phyloP scores from a whole-genome alignment of 2,329 filamentous ascomycete species.

The Sporothrix luriei region DNA sequence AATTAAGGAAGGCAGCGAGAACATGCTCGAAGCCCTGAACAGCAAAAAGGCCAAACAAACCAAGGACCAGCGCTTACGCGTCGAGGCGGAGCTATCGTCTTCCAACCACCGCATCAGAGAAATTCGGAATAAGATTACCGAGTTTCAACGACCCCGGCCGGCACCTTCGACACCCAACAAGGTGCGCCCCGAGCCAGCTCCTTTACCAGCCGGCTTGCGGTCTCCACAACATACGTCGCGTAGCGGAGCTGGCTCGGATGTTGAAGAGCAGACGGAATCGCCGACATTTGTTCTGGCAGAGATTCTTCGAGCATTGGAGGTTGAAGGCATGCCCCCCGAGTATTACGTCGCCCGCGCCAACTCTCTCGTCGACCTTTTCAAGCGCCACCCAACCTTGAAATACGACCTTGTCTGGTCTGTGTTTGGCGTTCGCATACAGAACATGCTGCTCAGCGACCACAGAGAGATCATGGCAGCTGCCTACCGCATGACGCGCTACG shows the following conservation, averaged over 20 bases:
- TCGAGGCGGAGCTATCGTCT: conserved; percentile 86
- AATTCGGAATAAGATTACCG: conserved; percentile 62
- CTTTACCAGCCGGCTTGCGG: conserved; percentile 51
- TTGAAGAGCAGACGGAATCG: conserved; percentile 74
- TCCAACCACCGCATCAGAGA: conserved; percentile 75
- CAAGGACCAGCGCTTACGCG: conserved; percentile 76
- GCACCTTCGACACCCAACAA: conserved; percentile 58
- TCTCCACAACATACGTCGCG: conserved; percentile 61
- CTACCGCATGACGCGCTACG: conserved; percentile 90
- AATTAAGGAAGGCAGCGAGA: conserved; percentile 97
- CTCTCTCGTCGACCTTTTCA: conserved; percentile 93
- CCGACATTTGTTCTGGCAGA: conserved; percentile 91
- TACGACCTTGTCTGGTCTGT: conserved; percentile 96
- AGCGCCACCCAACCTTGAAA: conserved; percentile 86
- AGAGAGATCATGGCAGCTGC: conserved; percentile 93
- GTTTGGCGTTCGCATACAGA: conserved; percentile 90
- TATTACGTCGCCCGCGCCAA: conserved; percentile 96
- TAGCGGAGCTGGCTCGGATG: conserved; percentile 61
- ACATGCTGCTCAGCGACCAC: conserved; percentile 93
- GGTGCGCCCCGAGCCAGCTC: conserved; percentile 51
- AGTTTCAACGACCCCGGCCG: conserved; percentile 56
- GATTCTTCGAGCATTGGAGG: conserved; percentile 84
- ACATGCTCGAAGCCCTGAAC: conserved; percentile 92
- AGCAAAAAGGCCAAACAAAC: conserved; percentile 94
- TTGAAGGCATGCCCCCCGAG: conserved; percentile 83